phyloP scores from a whole-genome alignment of 208 protist species.

The Trypanosoma rangeli region DNA sequence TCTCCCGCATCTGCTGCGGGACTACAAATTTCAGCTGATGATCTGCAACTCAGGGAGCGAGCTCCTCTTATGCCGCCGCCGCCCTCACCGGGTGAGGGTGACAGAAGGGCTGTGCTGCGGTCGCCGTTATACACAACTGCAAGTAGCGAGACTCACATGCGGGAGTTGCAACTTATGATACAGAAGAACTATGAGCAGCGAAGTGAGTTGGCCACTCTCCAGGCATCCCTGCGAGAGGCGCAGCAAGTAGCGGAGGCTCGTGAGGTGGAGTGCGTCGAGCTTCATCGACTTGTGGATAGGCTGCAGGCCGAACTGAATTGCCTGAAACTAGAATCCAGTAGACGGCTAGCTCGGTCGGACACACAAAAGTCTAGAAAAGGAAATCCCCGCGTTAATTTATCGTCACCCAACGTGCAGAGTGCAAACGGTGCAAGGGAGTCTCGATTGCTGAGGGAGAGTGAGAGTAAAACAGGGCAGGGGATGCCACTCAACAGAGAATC shows the following conservation, averaged over 20 bases:
- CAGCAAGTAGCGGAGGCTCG: slow-evolving; percentile 23
- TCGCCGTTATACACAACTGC: not conserved
- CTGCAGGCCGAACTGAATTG: slow-evolving; percentile 26
- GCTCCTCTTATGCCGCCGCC: slow-evolving; percentile 13
- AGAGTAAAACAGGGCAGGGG: not conserved
- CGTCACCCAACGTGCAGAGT: not conserved
- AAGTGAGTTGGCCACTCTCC: not conserved
- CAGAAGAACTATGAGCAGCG: not conserved
- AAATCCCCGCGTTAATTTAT: not conserved
- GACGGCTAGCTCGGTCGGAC: not conserved
- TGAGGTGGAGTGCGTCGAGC: slow-evolving; percentile 47
- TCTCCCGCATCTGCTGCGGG: not conserved
- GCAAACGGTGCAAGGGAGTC: not conserved
- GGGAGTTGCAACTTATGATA: slow-evolving; percentile 1
- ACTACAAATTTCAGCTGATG: not conserved
- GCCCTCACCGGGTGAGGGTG: not conserved
- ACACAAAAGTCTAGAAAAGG: not conserved
- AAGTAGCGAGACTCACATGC: not conserved
- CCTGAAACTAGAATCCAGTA: not conserved
- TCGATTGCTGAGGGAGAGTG: not conserved
- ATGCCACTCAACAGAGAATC: not conserved
- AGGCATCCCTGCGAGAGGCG: slow-evolving; percentile 15
- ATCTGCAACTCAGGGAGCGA: not conserved
- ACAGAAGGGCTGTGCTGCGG: not conserved
- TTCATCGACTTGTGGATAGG: slow-evolving; percentile 40